Percentiles rank a stretch among this genome's conserved stretches.
These are phyloP conservation scores for Pythium coloratum DNA, from an alignment of 352 stramenopile species.

Conservation along the genomic window DNA sequence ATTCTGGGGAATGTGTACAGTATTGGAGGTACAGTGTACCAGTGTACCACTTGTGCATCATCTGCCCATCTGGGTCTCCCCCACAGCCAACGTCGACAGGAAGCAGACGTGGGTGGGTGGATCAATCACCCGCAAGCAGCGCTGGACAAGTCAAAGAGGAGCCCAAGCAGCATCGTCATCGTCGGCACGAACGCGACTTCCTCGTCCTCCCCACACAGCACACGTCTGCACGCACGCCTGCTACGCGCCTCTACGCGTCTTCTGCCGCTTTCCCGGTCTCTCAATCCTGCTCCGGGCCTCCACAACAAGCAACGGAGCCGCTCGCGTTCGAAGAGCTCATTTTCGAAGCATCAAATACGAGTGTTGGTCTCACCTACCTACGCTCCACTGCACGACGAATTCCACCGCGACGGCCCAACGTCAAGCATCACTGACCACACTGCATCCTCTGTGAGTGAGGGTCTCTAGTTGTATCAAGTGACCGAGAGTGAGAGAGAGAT, in stretches of 20 bases:
- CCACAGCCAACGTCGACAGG: background rate
- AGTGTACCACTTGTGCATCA: background rate
- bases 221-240: no score
- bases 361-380: background rate
- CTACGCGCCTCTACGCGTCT: background rate
- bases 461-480: background rate
- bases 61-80: background rate
- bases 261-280: background rate
- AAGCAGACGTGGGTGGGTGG: background rate
- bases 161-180: background rate
- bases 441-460: background rate
- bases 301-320: background rate
- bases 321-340: background rate
- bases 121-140: background rate
- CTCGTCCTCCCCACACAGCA: no score
- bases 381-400: background rate
- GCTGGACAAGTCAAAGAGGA: no score
- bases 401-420: background rate
- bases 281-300: background rate
- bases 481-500: background rate
- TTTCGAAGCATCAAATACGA: background rate
- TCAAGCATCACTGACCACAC: background rate
- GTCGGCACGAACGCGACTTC: background rate
- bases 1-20: slow-evolving; percentile 11
- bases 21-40: slow-evolving; percentile 7